Base-by-base conservation (phyloP, 371 early-diverging fungal genomes). In the Paraphysoderma sedebokerense region DNA sequence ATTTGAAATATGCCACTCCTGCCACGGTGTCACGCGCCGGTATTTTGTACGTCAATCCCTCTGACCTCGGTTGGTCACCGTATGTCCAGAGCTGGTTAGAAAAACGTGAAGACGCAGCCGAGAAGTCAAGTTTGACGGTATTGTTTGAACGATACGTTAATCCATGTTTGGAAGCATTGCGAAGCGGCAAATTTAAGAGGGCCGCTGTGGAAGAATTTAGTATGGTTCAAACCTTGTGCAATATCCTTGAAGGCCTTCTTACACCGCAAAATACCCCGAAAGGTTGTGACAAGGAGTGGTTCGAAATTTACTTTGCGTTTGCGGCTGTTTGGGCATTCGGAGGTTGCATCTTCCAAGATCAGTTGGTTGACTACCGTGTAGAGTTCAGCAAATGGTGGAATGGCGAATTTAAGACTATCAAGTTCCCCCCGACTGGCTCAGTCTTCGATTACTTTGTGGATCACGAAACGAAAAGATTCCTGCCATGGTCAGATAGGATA, bases 11-110 rank as follows among this genome's bases (percentile, higher is more conserved):
- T 38, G 71, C 76, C 20, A 79, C 80, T 9, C 78, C 78, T 6
- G 80, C 80, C 38, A 77, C 80, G 1, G 71, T 79, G n/a, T 75
- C 76, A 11, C 63, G 80, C 30, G 74, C 76, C n/a, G 76, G 76
- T 60, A 74, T 77, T 49, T 47, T 76, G 33, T 76, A 74, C 50
- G 48, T 76, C 13, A 76, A 70, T 50, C 60, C 63, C 11, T 65
- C 70, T 15, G 76, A 76, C 54, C 48, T 76, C 11, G 74, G 76
- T 1, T 74, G 72, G 74, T 68, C 67, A 44, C 74, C 76, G 13
- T 70, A 62, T 48, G 71, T 76, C 5, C 74, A 76, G 50, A 68
- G 68, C n/a, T 76, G 76, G 76, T 62, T 76, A 22, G 74, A 74
- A 38, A 74, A 76, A 51, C 49, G 73, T 12, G 76, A 76, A 47